Evolutionary conservation across 495 filamentous ascomycete species (phyloP), one percentile per base, ranked within the genome.

Genomic region (Coniosporium apollinis): DNA sequence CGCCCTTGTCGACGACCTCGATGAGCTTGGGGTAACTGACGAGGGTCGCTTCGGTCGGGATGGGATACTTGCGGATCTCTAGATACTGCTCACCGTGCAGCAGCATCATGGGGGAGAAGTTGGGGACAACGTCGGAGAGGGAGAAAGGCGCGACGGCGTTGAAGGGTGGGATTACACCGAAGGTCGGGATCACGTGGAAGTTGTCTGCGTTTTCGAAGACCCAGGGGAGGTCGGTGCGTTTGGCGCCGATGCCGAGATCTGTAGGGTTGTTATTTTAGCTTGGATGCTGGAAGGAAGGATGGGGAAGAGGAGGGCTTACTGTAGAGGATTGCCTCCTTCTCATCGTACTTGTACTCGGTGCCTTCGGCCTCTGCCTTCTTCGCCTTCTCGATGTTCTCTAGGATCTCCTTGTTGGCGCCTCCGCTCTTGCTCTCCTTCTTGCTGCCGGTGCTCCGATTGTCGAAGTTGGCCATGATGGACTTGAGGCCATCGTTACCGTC

Each of bases 81-180:
- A 96, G 82, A 68, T 86, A 97, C 62, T 97, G 89, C 64, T 97
- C 89, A 49, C 89, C 89, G 66, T 97, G 89, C 14, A 97, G 76
- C 33, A 97, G 74, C 86, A 96, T 94, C 91, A 94, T 97, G 43
- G 86, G 87, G 4, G 70, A 80, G 70, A 92, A 97, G 62, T 96
- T 82, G 51, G 84, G 82, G 28, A 96, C 75, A 42, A 97, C 62
- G 17, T 92, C 82, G 42, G 75, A 68, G 44, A 87, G 63, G 62
- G 62, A 71, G 66, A 76, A 97, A 35, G 91, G 83, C 33, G 70
- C 64, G 41, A 74, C 65, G 45, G 85, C 76, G 64, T 79, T 78
- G 63, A 97, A 96, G 54, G 73, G 78, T 13, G 89, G 91, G 52
- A 97, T 71, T 34, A 96, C 91, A 57, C 84, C 89, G 57, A 80